Base-by-base conservation (phyloP, 495 filamentous ascomycete genomes). In the Terfezia claveryi region DNA sequence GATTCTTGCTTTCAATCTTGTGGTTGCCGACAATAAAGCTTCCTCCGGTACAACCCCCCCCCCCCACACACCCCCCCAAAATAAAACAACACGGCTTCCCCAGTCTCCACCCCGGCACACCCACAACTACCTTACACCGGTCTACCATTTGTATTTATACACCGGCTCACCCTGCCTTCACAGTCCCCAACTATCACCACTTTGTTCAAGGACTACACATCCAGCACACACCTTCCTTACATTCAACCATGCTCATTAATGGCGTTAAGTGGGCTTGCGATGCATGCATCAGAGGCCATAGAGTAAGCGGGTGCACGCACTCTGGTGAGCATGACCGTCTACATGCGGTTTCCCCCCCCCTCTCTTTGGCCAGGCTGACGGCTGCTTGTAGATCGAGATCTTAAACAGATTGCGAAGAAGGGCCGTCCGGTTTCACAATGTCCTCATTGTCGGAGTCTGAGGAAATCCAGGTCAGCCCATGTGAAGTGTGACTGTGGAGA, bases 401-500 rank as follows among this genome's bases (percentile, higher is more conserved):
- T 99, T 58, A 80, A 82, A 67, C 91, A 91, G 68, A 94, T 96
- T 75, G 91, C 91, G 72, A 94, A 94, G 71, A 96, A 99, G 64
- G 91, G 91, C 69, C 83, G 91, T 62, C 91, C 91, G 61, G 89
- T 96, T 64, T 93, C 89, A 68, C 91, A 99, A 82, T 99, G 91
- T 69, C 76, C 84, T 63, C 91, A 96, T 73, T 99, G 91, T 70
- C 88, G 91, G 70, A 78, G 82, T 60, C 83, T 93, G 73, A 87
- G 91, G 77, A 96, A 96, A 76, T 91, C 88, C 68, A 85, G 92
- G 59, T 82, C 91, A 59, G 83, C 87, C 57, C 91, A 99, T 71
- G 79, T 88, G 62, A 89, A 88, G 71, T 99, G 91, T 74, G 89
- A 95, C 68, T 99, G 91, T 71, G 88, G 87, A 68, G 87, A 91